Evolutionary conservation across 2,329 filamentous ascomycete species (phyloP).

Genomic region (Cercospora janseana): DNA sequence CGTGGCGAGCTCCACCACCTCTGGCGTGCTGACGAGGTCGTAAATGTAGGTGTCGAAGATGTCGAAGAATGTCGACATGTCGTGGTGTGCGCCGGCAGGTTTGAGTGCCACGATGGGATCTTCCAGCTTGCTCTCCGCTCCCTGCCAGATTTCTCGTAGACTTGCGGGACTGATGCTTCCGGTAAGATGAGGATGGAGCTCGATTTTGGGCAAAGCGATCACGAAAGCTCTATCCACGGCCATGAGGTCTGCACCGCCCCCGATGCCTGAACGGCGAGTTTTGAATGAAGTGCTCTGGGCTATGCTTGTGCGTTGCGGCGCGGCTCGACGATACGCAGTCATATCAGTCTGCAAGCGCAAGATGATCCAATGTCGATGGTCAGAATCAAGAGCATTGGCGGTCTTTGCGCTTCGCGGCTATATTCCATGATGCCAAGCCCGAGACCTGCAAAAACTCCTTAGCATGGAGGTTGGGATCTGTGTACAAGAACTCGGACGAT

Average conservation of each 20-base stretch:
- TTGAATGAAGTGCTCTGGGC: no score
- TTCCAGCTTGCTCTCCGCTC: conserved; percentile 43
- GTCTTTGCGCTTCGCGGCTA: no score
- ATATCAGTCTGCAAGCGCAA: no score
- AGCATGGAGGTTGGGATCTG: no score
- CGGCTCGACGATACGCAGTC: no score
- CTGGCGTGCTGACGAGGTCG: conserved; percentile 63
- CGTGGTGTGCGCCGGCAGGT: conserved; percentile 47
- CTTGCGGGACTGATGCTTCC: conserved; percentile 72
- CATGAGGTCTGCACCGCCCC: neutral
- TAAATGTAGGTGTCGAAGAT: conserved; percentile 80
- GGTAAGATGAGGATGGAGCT: conserved; percentile 76
- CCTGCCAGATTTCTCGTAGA: conserved; percentile 70
- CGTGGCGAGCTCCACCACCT: conserved; percentile 58
- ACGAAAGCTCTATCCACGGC: conserved; percentile 31
- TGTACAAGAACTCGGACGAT: no score
- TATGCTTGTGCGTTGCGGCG: no score
- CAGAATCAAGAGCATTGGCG: no score
- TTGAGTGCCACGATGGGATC: conserved; percentile 71
- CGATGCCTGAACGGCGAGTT: no score
- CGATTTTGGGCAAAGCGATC: conserved; percentile 44
- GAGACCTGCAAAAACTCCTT: no score
- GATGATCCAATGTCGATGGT: no score
- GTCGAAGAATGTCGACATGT: conserved; percentile 64
- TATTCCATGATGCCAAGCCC: no score